Conservation (phyloP, 176 grass and related monocot species). For the Musa beccarii region DNA sequence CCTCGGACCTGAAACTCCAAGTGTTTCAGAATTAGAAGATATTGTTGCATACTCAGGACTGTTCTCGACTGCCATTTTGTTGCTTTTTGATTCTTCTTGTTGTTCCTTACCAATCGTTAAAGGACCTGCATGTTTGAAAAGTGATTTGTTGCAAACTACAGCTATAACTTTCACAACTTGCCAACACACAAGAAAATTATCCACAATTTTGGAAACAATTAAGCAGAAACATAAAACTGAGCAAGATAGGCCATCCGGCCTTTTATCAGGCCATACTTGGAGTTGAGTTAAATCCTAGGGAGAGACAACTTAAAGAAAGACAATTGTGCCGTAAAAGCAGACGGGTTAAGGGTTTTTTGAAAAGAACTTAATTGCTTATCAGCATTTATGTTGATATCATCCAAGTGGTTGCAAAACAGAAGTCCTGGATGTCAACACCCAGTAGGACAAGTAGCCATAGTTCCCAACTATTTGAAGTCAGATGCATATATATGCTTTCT, state of each 20-base stretch:
- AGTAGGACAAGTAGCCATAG: too few relatives aligned
- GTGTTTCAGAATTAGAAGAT: constrained; percentile 19
- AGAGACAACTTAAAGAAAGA: too few relatives aligned
- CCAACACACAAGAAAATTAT: background rate
- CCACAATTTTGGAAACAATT: background rate
- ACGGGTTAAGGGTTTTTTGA: background rate
- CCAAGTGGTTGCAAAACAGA: too few relatives aligned
- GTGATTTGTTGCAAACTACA: background rate
- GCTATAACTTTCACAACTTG: background rate
- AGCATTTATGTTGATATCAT: too few relatives aligned
- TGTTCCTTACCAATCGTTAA: constrained; percentile 11
- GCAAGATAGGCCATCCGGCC: background rate
- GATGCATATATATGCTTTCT: too few relatives aligned
- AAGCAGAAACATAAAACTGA: background rate
- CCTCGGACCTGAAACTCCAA: constrained; percentile 24
- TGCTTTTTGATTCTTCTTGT: constrained; percentile 18
- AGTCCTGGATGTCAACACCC: too few relatives aligned
- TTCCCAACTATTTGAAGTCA: too few relatives aligned
- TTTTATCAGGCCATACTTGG: background rate
- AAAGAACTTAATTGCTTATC: background rate
- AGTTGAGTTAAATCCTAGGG: too few relatives aligned
- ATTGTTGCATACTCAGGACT: constrained; percentile 21
- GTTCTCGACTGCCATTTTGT: constrained; percentile 31
- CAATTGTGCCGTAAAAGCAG: background rate
- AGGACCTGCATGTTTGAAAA: background rate